These are phyloP conservation scores for Yarrowia sp. DNA, from an alignment of 805 yeast species.

Conservation along the genomic window DNA sequence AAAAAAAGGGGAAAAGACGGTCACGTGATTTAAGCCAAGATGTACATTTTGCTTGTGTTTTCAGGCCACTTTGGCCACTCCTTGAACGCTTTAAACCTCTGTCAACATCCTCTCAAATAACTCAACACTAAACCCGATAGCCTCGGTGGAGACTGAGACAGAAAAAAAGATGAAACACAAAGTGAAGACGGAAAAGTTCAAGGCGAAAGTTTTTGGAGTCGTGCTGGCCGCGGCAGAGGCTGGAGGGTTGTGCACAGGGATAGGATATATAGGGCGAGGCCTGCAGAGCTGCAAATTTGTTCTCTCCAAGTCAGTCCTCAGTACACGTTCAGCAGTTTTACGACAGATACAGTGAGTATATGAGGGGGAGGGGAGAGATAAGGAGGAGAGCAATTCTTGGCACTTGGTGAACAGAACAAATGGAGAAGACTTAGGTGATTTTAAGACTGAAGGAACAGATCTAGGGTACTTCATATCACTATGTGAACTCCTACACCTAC, in stretches of 20 bases:
- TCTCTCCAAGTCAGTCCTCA: no score
- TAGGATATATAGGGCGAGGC: constrained; percentile 3
- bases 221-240: no score
- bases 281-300: not conserved
- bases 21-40: no score
- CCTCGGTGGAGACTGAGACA: constrained; percentile 23
- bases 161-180: not conserved
- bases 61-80: no score
- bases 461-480: no score
- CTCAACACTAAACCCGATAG: constrained; percentile 13
- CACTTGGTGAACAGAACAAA: not conserved
- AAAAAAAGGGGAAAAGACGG: not conserved
- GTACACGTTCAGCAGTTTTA: no score
- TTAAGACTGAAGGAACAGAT: not conserved
- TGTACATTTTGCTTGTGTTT: no score
- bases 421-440: not conserved
- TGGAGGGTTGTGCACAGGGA: no score
- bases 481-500: no score
- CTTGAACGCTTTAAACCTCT: no score
- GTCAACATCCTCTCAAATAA: not conserved
- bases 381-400: constrained; percentile 14
- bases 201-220: not conserved
- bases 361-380: not conserved
- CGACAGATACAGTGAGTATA: constrained; percentile 30
- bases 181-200: not conserved